Evolutionary conservation across 192 early-diverging fungal genomes (phyloP).

Genomic region (Rhizophagus prolifer): DNA sequence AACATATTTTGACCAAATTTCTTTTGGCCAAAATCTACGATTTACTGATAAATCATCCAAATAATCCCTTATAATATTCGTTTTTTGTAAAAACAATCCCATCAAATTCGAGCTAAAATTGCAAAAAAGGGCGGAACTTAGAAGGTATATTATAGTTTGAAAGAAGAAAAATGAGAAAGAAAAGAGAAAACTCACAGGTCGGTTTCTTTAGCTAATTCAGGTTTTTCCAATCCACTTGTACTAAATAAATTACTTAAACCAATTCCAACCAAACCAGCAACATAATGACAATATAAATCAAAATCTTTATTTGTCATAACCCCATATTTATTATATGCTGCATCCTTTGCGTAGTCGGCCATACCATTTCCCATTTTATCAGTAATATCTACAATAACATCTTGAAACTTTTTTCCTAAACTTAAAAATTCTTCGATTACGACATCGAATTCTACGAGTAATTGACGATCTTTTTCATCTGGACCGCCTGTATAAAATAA

Average conservation of each 20-base stretch:
- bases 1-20: constrained; percentile 87
- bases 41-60: constrained; percentile 87
- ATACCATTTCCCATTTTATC: constrained; percentile 94
- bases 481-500: constrained; percentile 60
- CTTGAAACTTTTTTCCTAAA: constrained; percentile 70
- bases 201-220: constrained; percentile 46
- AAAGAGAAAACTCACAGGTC: constrained; percentile 36
- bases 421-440: constrained; percentile 88
- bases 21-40: constrained; percentile 94
- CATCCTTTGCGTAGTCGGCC: constrained; percentile 76
- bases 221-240: constrained; percentile 81
- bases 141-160: background rate
- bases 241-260: constrained; percentile 91
- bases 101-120: constrained; percentile 74
- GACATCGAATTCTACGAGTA: constrained; percentile 86
- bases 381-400: constrained; percentile 88
- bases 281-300: constrained; percentile 97
- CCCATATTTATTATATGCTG: constrained; percentile 46
- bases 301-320: constrained; percentile 83
- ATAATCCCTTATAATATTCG: constrained; percentile 96
- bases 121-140: background rate
- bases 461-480: constrained; percentile 89
- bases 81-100: constrained; percentile 98
- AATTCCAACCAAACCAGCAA: constrained; percentile 94
- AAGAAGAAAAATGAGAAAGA: background rate